Conservation (phyloP, 495 filamentous ascomycete species). For the Penicillium samsonianum region DNA sequence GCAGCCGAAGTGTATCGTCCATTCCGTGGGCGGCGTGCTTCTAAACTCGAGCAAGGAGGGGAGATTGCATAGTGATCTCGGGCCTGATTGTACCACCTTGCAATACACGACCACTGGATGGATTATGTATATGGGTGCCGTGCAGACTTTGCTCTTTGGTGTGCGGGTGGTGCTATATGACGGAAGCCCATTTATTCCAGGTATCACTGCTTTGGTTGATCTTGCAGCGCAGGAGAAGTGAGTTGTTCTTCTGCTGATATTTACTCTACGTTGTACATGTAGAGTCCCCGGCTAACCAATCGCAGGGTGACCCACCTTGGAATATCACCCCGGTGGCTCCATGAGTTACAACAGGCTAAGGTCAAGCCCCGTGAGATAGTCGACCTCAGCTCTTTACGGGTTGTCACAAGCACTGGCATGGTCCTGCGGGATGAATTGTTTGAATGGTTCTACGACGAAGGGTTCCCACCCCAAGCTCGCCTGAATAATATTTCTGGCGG, state of each 20-base stretch:
- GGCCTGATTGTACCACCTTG: conserved; percentile 47
- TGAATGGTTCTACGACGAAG: conserved; percentile 82
- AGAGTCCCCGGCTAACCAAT: conserved; percentile 11
- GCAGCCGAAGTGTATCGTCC: conserved; percentile 80
- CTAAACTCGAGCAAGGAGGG: conserved; percentile 58
- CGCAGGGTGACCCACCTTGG: conserved; percentile 56
- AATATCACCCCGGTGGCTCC: conserved; percentile 71
- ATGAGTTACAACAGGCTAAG: conserved; percentile 62
- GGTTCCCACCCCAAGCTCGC: conserved; percentile 63
- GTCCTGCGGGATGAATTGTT: conserved; percentile 71
- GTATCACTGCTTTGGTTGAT: conserved; percentile 57
- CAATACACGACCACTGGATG: conserved; percentile 73
- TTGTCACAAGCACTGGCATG: conserved; percentile 75
- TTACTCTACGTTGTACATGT: conserved; percentile 8
- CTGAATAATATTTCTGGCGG: conserved; percentile 76
- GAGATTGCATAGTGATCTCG: conserved; percentile 57
- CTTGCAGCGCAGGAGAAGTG: conserved; percentile 60
- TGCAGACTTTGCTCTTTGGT: conserved; percentile 56
- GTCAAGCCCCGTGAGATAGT: conserved; percentile 59
- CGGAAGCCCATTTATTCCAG: conserved; percentile 72
- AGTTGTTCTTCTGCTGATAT: conserved; percentile 17
- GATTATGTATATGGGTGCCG: conserved; percentile 76
- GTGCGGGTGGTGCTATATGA: conserved; percentile 68
- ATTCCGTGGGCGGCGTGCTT: conserved; percentile 37
- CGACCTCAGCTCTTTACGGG: conserved; percentile 58